Evolutionary conservation across 2,329 filamentous ascomycete species (phyloP).

Genomic region (Cladophialophora carrionii): DNA sequence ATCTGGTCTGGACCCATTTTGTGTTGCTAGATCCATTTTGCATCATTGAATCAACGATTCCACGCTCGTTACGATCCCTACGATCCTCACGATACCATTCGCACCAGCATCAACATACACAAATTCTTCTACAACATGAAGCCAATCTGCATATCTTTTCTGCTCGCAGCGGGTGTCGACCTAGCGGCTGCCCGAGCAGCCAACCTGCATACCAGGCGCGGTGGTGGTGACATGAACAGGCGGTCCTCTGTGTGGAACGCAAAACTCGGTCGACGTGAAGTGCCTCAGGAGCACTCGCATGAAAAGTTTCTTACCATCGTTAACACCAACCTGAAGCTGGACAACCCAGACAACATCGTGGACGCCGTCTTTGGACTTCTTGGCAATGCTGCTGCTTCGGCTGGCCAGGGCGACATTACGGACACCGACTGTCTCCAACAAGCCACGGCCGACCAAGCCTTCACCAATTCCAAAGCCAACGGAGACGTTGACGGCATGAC

Average conservation of each 20-base stretch:
- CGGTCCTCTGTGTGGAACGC: constrained; percentile 19
- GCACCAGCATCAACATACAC: constrained; percentile 2
- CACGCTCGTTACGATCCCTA: constrained; percentile 16
- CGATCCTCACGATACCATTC: constrained; percentile 17
- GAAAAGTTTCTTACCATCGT: constrained; percentile 54
- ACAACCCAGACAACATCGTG: constrained; percentile 56
- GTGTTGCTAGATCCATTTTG: constrained; percentile 15
- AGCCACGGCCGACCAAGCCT: constrained; percentile 61
- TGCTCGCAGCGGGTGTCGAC: constrained; percentile 21
- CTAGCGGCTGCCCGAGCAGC: constrained; percentile 23
- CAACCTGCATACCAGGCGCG: constrained; percentile 19
- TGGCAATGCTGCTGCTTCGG: constrained; percentile 56
- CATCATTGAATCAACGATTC: not conserved
- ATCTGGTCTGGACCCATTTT: constrained; percentile 17
- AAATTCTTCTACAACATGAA: constrained; percentile 25
- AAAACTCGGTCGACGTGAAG: constrained; percentile 48
- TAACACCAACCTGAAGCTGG: constrained; percentile 47
- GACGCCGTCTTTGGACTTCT: constrained; percentile 58
- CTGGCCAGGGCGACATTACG: constrained; percentile 54
- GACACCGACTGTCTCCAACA: constrained; percentile 64
- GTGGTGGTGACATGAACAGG: constrained; percentile 15
- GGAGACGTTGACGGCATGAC: constrained; percentile 59
- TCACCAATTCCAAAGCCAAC: constrained; percentile 61
- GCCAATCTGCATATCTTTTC: constrained; percentile 24
- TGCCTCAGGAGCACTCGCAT: constrained; percentile 63